phyloP scores from a whole-genome alignment of 306 rosid genomes.

The Cucurbita pepo region DNA sequence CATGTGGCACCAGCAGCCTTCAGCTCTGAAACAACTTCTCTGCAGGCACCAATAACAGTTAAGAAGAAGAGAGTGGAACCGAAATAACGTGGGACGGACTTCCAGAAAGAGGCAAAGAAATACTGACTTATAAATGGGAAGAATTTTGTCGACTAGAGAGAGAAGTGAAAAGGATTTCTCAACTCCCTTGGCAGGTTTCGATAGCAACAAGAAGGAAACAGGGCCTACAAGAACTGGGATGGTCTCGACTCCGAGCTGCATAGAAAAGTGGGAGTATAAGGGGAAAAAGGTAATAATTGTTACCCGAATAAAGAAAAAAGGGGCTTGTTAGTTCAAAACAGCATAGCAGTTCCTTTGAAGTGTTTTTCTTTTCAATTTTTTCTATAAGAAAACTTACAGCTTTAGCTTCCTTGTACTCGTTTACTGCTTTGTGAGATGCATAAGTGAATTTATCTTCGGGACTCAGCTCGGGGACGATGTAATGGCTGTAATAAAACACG shows the following conservation, averaged over 20 bases:
- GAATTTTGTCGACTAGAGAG: constrained; percentile 44
- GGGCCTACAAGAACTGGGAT: constrained; percentile 77
- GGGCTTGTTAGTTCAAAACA: no score
- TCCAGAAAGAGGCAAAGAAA: background rate
- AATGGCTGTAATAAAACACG: constrained; percentile 35
- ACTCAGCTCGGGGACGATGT: constrained; percentile 73
- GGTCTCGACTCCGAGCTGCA: constrained; percentile 65
- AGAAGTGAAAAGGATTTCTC: constrained; percentile 49
- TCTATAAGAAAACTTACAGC: constrained; percentile 30
- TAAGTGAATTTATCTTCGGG: constrained; percentile 64
- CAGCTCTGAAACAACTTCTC: constrained; percentile 70
- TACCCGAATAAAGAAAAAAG: no score
- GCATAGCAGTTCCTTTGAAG: background rate
- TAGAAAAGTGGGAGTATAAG: background rate
- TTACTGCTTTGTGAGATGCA: constrained; percentile 75
- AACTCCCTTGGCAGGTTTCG: constrained; percentile 70
- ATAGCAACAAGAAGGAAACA: constrained; percentile 64
- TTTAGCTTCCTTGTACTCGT: constrained; percentile 74
- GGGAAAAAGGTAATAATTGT: background rate
- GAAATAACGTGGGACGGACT: background rate
- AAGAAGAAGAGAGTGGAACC: background rate
- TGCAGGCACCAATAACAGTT: constrained; percentile 6
- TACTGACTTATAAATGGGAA: constrained; percentile 56
- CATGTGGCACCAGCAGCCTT: constrained; percentile 78
- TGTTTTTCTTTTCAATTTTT: background rate